phyloP scores from a whole-genome alignment of 2,329 filamentous ascomycete genomes.

The Nemania sp. region DNA sequence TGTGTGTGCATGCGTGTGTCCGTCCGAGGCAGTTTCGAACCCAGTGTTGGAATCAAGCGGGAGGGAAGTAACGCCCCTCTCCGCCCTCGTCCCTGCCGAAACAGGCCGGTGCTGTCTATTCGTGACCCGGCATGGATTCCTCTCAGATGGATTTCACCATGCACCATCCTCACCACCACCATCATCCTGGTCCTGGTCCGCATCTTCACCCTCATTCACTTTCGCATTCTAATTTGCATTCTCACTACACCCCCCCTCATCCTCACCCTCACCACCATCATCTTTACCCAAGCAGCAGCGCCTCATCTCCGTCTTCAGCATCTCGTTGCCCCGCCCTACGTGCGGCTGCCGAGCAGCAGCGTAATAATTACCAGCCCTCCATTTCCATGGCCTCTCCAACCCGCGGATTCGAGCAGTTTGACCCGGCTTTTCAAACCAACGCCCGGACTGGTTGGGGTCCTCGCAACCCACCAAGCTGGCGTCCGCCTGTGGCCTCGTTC shows the following conservation, averaged over 20 bases:
- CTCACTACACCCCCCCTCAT: slow-evolving; percentile 35
- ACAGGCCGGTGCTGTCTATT: no score
- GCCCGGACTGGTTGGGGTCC: slow-evolving; percentile 18
- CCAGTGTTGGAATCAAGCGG: slow-evolving; percentile 3
- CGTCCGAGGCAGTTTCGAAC: slow-evolving; percentile 3
- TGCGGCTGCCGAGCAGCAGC: slow-evolving; percentile 33
- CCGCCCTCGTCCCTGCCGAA: no score
- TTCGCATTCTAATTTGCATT: no score
- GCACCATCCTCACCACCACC: slow-evolving; percentile 28
- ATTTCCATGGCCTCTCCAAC: slow-evolving; percentile 21
- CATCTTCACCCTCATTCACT: no score
- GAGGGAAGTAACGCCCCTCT: slow-evolving; percentile 18
- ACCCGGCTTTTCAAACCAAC: slow-evolving; percentile 25
- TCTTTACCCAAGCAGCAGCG: slow-evolving; percentile 10
- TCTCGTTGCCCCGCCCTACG: slow-evolving; percentile 38
- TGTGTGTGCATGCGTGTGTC: no score
- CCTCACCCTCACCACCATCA: slow-evolving; percentile 28
- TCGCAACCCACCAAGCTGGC: slow-evolving; percentile 21
- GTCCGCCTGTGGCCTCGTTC: slow-evolving; percentile 11
- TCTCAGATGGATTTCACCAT: slow-evolving; percentile 38
- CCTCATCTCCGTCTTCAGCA: slow-evolving; percentile 27
- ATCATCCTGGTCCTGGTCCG: not conserved
- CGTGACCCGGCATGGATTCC: slow-evolving; percentile 30
- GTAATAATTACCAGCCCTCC: slow-evolving; percentile 28
- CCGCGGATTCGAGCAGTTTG: slow-evolving; percentile 29